phyloP scores from a whole-genome alignment of 164 flowering plant species.

The Berberis thunbergii region DNA sequence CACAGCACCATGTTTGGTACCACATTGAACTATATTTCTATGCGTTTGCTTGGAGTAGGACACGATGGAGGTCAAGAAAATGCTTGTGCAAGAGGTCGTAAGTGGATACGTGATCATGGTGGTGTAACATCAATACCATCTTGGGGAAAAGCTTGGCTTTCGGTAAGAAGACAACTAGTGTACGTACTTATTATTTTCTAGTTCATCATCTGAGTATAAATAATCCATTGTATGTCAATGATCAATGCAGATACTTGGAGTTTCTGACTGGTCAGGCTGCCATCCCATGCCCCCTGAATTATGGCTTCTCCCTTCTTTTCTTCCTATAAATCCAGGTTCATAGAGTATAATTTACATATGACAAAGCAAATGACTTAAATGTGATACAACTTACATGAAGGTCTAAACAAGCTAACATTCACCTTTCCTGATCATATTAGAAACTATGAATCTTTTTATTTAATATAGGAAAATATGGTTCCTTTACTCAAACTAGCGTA shows the following conservation, averaged over 20 bases:
- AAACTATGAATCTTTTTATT: no score
- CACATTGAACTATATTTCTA: conserved; percentile 35
- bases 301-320: conserved; percentile 24
- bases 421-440: no score
- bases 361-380: background rate
- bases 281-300: conserved; percentile 30
- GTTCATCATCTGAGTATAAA: background rate
- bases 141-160: conserved; percentile 9
- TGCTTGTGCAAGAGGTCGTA: background rate
- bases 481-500: no score
- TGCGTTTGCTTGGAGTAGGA: conserved; percentile 30
- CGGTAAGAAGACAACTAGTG: background rate
- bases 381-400: background rate
- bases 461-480: no score
- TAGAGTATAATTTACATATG: no score
- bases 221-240: background rate
- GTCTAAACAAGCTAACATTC: no score
- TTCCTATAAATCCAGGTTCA: conserved; percentile 48
- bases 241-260: conserved; percentile 40
- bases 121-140: conserved; percentile 5
- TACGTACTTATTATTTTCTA: background rate
- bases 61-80: background rate
- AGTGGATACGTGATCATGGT: conserved; percentile 9
- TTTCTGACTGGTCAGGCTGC: conserved; percentile 53
- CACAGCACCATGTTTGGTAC: conserved; percentile 64